Evolutionary conservation across 139 green algal species (phyloP), one percentile per base, ranked within the genome.

Genomic region (Eudorina sp.): DNA sequence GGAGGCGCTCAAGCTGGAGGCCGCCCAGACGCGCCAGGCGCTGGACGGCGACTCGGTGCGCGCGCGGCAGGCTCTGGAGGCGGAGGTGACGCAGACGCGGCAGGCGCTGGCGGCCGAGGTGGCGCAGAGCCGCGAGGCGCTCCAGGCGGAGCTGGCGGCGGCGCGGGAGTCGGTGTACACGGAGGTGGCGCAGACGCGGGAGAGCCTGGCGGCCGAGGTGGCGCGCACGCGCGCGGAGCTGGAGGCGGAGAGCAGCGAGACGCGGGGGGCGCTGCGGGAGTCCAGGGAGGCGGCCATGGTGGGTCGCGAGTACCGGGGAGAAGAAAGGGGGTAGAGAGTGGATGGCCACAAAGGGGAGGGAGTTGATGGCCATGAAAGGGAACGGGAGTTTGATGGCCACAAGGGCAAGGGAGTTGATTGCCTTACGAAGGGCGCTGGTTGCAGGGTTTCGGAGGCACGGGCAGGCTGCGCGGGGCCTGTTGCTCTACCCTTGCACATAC

Each of bases 101-200:
- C 46, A 68, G 36, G 21, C 23, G 53, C 77, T 84, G 77, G 21
- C 72, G 21, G 53, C 75, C 27, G 53, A 84, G 53, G 76, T 74
- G 31, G 74, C 41, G 5, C 6, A 69, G 11, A 58, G 23, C 38
- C 55, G 55, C 8, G 38, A 38, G 51, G 27, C 38, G 55, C 55
- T 85, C 8, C 3, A 58, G 40, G 58, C 78, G 21, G 78, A 85
- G 55, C 31, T 66, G 19, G 34, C 53, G 48, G 1, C n/a, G 1
- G 29, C 51, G 48, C 76, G 76, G 16, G 51, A 45, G 4, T 31
- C 48, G 23, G 6, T 80, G 43, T 27, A 27, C 18, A 29, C 29
- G 1, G 46, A 68, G 74, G 29, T 83, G n/a, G 48, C 29, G 34
- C 16, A 41, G 9, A 38, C 72, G 53, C 53, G 27, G 36, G 53